Evolutionary conservation across 441 rosid genomes (phyloP).

Genomic region (Metrosideros polymorpha): DNA sequence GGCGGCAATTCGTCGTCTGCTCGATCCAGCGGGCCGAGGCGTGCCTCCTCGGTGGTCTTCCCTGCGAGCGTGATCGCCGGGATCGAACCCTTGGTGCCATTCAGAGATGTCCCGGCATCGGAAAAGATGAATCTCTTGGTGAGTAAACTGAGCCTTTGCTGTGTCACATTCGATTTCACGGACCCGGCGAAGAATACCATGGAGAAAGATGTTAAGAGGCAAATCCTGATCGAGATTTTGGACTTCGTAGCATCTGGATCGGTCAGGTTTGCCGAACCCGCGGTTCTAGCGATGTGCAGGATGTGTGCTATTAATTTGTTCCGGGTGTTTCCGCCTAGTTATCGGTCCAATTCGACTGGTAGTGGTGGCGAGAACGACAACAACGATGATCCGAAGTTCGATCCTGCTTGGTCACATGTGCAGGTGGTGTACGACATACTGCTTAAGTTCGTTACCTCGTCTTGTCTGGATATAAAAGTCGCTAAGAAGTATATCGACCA

Average conservation of each 20-base stretch:
- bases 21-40: slow-evolving; percentile 44
- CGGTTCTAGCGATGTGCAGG: slow-evolving; percentile 77
- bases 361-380: slow-evolving; percentile 39
- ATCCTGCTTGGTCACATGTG: slow-evolving; percentile 89
- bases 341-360: slow-evolving; percentile 23
- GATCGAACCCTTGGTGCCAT: slow-evolving; percentile 72
- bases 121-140: slow-evolving; percentile 75
- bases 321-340: slow-evolving; percentile 65
- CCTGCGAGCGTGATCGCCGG: slow-evolving; percentile 79
- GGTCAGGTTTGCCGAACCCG: slow-evolving; percentile 59
- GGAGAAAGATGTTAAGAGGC: slow-evolving; percentile 74
- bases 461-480: slow-evolving; percentile 60
- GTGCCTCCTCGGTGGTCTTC: slow-evolving; percentile 71
- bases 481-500: slow-evolving; percentile 87
- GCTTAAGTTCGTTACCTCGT: slow-evolving; percentile 64
- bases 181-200: slow-evolving; percentile 56
- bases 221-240: slow-evolving; percentile 66
- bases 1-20: slow-evolving; percentile 22
- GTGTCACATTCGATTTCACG: slow-evolving; percentile 76
- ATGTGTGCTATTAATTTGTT: slow-evolving; percentile 85
- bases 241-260: slow-evolving; percentile 68
- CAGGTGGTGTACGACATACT: slow-evolving; percentile 77
- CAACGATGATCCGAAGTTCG: slow-evolving; percentile 65
- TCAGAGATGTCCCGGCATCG: slow-evolving; percentile 62
- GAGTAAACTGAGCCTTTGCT: slow-evolving; percentile 79